Evolutionary conservation across 108 stramenopile species (phyloP).

Genomic region (Skeletonema potamos): DNA sequence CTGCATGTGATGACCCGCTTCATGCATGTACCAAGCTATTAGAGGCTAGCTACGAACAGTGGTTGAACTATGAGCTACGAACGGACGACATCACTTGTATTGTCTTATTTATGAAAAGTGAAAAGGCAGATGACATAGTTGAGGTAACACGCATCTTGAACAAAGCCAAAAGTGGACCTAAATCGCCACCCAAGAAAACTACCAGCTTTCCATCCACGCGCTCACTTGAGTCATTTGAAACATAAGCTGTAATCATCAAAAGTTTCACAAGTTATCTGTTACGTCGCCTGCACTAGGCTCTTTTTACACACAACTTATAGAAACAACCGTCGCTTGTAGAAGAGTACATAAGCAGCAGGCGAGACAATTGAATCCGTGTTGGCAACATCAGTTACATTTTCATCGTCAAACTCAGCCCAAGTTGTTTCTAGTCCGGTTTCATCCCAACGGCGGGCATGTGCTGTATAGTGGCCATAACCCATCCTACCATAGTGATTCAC

Average conservation of each 20-base stretch:
- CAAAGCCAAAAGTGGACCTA: not conserved
- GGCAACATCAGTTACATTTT: constrained; percentile 42
- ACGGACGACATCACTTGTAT: constrained; percentile 99
- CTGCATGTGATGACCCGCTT: constrained; percentile 66
- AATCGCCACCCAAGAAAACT: not conserved
- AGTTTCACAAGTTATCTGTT: too few relatives aligned
- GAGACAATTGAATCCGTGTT: constrained; percentile 30
- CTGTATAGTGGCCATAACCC: constrained; percentile 98
- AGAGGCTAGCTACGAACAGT: constrained; percentile 93
- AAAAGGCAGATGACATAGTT: not conserved
- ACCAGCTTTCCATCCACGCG: not conserved
- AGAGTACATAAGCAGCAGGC: constrained; percentile 77
- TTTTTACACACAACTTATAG: not conserved
- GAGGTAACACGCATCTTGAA: not conserved
- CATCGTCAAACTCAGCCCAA: constrained; percentile 80
- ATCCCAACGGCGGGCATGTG: constrained; percentile 77
- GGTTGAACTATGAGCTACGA: constrained; percentile 96
- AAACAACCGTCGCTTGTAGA: constrained; percentile 66
- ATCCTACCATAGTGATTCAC: constrained; percentile 94
- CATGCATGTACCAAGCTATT: constrained; percentile 94
- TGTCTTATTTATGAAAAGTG: constrained; percentile 65
- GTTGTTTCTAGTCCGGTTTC: constrained; percentile 50
- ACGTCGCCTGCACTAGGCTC: too few relatives aligned
- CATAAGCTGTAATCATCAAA: too few relatives aligned
- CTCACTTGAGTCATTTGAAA: not conserved